Conservation (phyloP, 805 yeast species). For the Barnettozyma botsteinii region DNA sequence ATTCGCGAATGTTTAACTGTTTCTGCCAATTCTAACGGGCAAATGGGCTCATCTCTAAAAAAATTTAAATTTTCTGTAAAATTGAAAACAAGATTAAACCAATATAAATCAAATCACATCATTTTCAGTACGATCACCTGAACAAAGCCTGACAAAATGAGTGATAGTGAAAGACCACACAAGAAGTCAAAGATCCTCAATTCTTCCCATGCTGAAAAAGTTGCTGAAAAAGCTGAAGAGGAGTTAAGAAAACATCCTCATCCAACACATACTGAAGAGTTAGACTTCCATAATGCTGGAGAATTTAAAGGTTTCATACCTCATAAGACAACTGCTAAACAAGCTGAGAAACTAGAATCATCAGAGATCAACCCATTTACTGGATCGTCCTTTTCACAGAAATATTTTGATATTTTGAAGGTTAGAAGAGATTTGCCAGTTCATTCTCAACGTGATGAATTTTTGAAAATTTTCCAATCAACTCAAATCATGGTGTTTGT, state of each 20-base stretch:
- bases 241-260: constrained; percentile 45
- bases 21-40: too few relatives aligned
- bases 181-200: constrained; percentile 45
- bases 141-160: constrained; percentile 10
- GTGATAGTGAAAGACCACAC: constrained; percentile 33
- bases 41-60: too few relatives aligned
- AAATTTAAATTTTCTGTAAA: too few relatives aligned
- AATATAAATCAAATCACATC: too few relatives aligned
- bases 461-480: constrained; percentile 72
- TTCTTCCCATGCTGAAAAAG: constrained; percentile 53
- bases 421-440: constrained; percentile 87
- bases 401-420: constrained; percentile 73
- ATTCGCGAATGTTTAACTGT: too few relatives aligned
- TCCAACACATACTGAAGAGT: constrained; percentile 27
- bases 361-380: constrained; percentile 74
- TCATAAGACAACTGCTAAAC: constrained; percentile 59
- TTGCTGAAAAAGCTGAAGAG: constrained; percentile 64
- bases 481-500: constrained; percentile 96
- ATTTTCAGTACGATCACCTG: background rate
- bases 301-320: constrained; percentile 52
- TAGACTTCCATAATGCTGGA: constrained; percentile 58
- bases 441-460: constrained; percentile 87
- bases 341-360: constrained; percentile 54
- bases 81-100: too few relatives aligned
- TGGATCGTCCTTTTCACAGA: constrained; percentile 52